A percentile compares a stretch with the other conserved stretches of the same genome.
Evolutionary conservation across 257 asterid species (phyloP).

Genomic region (Eustoma russellianum): DNA sequence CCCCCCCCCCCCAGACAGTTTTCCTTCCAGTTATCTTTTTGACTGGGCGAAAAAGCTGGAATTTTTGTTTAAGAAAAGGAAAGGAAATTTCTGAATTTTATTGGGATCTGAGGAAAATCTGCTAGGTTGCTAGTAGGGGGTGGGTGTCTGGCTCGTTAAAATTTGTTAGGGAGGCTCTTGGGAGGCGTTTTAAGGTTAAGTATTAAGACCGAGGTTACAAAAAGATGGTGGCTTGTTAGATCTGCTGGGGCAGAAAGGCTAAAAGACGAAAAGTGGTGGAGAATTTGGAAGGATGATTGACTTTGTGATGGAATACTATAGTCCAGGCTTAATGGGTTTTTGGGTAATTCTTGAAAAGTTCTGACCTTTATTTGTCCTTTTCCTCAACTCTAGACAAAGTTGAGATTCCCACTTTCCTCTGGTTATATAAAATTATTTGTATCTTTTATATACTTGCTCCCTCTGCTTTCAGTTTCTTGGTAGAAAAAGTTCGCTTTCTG

Average conservation of each 20-base stretch:
- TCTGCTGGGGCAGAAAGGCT: constrained; percentile 27
- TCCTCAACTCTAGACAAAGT: constrained; percentile 43
- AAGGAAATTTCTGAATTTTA: constrained; percentile 6
- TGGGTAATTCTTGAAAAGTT: constrained; percentile 33
- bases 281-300: constrained; percentile 32
- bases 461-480: not conserved
- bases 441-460: not conserved
- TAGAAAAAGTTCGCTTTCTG: no score
- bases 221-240: constrained; percentile 21
- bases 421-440: not conserved
- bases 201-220: not conserved
- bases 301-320: constrained; percentile 23
- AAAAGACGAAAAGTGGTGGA: constrained; percentile 35
- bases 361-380: constrained; percentile 48
- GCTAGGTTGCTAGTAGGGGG: constrained; percentile 7
- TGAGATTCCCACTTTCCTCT: constrained; percentile 45
- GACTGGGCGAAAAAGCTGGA: no score
- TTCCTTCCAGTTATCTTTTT: no score
- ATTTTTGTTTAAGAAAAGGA: constrained; percentile 7
- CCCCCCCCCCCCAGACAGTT: no score
- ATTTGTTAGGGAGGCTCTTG: not conserved
- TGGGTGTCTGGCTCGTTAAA: constrained; percentile 1
- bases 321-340: constrained; percentile 15
- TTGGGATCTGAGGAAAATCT: constrained; percentile 27
- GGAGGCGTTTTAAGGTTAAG: constrained; percentile 2